These are phyloP conservation scores for Sphagnum fallax DNA, from an alignment of 228 moss, liverwort and hornwort species.

Conservation along the genomic window DNA sequence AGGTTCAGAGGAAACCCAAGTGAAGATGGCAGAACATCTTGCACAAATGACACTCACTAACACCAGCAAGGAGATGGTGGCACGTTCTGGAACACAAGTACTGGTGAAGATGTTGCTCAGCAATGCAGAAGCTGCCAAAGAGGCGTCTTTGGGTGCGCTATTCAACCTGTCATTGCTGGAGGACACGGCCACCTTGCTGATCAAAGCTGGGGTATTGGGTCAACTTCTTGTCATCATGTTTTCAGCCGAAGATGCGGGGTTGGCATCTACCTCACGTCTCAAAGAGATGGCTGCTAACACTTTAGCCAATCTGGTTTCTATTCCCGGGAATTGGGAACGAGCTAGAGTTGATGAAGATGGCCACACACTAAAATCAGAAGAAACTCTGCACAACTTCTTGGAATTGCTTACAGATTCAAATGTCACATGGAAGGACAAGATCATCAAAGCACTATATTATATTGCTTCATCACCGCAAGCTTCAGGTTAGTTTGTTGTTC, in stretches of 20 bases:
- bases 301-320: conserved; percentile 35
- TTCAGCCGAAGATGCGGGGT: neutral
- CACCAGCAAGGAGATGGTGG: conserved; percentile 42
- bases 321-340: conserved; percentile 37
- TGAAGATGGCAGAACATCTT: conserved; percentile 39
- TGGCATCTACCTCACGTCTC: conserved; percentile 1
- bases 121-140: conserved; percentile 26
- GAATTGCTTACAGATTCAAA: conserved; percentile 30
- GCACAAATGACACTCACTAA: conserved; percentile 48
- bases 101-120: conserved; percentile 43
- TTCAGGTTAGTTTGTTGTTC: conserved; percentile 21
- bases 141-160: conserved; percentile 40
- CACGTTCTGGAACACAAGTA: conserved; percentile 30
- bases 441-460: conserved; percentile 32
- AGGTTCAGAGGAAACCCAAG: conserved; percentile 52
- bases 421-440: conserved; percentile 38
- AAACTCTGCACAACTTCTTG: conserved; percentile 28
- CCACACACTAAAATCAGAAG: conserved; percentile 30
- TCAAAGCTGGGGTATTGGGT: conserved; percentile 38
- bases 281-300: conserved; percentile 43
- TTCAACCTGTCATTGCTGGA: conserved; percentile 37
- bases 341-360: conserved; percentile 36
- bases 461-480: conserved; percentile 40
- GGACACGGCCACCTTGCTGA: conserved; percentile 28
- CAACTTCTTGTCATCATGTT: conserved; percentile 36